Evolutionary conservation across 176 grass and related monocot genomes (phyloP).

Genomic region (Cocos nucifera): DNA sequence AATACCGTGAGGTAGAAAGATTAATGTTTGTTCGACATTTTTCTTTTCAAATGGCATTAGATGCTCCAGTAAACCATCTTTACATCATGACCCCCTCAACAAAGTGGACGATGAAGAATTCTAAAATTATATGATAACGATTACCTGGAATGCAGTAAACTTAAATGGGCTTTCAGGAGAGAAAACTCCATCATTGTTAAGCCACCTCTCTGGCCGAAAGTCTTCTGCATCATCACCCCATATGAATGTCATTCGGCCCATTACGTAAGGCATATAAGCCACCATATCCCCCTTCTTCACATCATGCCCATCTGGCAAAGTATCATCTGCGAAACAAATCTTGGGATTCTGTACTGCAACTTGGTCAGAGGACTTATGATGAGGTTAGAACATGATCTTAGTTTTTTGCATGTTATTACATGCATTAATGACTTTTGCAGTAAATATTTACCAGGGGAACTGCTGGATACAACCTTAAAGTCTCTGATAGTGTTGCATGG

Average conservation of each 20-base stretch:
- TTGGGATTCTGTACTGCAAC: constrained; percentile 27
- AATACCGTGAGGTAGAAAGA: background rate
- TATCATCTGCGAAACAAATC: constrained; percentile 45
- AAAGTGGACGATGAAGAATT: background rate
- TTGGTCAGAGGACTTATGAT: background rate
- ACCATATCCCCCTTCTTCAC: constrained; percentile 35
- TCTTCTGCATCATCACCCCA: constrained; percentile 53
- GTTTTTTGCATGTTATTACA: background rate
- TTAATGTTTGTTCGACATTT: no score
- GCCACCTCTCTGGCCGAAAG: constrained; percentile 54
- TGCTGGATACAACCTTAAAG: constrained; percentile 57
- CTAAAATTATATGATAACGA: background rate
- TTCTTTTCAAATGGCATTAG: no score
- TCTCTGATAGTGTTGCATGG: constrained; percentile 41
- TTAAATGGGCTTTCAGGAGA: constrained; percentile 51
- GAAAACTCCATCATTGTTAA: constrained; percentile 38
- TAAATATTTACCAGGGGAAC: constrained; percentile 45
- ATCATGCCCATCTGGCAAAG: constrained; percentile 35
- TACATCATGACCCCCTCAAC: no score
- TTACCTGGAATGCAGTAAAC: constrained; percentile 53
- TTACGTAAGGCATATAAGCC: constrained; percentile 45
- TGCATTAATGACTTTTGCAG: background rate
- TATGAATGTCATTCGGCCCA: constrained; percentile 59
- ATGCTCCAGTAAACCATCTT: no score
- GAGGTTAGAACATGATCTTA: background rate